Conservation (phyloP, 192 early-diverging fungal species). For the Podila epigama region DNA sequence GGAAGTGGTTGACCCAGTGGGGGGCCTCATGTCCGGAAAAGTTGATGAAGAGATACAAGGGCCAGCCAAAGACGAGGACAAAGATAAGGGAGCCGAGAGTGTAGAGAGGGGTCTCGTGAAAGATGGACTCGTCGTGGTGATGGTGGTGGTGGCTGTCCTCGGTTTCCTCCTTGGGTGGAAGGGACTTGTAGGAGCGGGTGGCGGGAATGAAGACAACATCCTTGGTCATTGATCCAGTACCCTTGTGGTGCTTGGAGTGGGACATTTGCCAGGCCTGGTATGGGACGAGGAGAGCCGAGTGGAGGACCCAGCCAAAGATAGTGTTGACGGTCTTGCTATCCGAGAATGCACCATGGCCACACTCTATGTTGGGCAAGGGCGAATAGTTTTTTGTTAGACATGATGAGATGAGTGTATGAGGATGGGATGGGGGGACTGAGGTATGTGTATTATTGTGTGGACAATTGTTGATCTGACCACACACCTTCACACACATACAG, state of each 20-base stretch:
- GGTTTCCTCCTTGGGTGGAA: slow-evolving; percentile 51
- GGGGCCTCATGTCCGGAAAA: slow-evolving; percentile 76
- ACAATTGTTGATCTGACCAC: too few relatives aligned
- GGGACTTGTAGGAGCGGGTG: slow-evolving; percentile 65
- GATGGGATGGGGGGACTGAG: neutral
- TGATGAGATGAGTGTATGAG: neutral
- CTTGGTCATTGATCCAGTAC: slow-evolving; percentile 85
- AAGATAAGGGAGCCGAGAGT: slow-evolving; percentile 65
- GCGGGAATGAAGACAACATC: slow-evolving; percentile 95
- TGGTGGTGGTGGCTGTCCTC: slow-evolving; percentile 52
- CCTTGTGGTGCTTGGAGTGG: slow-evolving; percentile 94
- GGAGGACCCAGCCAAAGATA: slow-evolving; percentile 86
- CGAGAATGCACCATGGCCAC: slow-evolving; percentile 92
- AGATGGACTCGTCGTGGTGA: slow-evolving; percentile 50
- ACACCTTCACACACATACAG: too few relatives aligned
- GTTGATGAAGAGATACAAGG: slow-evolving; percentile 83
- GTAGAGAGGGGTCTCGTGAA: slow-evolving; percentile 78
- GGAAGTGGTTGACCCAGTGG: slow-evolving; percentile 84
- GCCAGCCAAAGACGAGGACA: slow-evolving; percentile 88
- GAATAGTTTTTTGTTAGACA: neutral
- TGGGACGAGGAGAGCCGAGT: slow-evolving; percentile 91
- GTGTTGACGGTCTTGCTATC: slow-evolving; percentile 83
- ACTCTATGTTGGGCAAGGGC: slow-evolving; percentile 63
- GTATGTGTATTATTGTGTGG: neutral
- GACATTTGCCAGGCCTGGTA: slow-evolving; percentile 92